These are phyloP conservation scores for Prunus persica DNA, from an alignment of 306 rosid species.

Conservation along the genomic window DNA sequence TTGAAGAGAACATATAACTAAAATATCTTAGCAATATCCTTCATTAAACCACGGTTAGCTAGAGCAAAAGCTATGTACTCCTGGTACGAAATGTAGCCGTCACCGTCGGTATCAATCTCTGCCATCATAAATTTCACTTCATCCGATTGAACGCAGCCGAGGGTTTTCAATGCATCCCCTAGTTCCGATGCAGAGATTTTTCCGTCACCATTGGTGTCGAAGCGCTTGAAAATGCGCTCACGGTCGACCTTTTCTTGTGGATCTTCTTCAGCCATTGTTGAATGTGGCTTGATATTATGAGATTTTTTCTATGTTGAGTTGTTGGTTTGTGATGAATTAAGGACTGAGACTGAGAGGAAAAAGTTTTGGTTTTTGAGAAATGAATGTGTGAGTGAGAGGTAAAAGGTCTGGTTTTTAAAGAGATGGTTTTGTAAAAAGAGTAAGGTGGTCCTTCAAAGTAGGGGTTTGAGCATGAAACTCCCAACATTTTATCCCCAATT, in stretches of 20 bases:
- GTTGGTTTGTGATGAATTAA: neutral
- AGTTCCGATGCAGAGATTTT: constrained; percentile 66
- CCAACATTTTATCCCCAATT: constrained; percentile 19
- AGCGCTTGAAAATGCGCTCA: constrained; percentile 63
- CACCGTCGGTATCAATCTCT: constrained; percentile 65
- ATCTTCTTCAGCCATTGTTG: constrained; percentile 35
- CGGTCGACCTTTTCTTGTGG: constrained; percentile 45
- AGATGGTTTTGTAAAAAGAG: neutral
- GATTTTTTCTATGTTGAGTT: neutral
- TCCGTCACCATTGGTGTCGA: constrained; percentile 67
- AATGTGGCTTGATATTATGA: neutral
- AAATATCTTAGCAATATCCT: constrained; percentile 72
- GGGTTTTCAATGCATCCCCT: constrained; percentile 58
- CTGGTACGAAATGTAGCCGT: constrained; percentile 61
- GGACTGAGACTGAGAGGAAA: neutral
- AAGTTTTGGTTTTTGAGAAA: constrained; percentile 13
- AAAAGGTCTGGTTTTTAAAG: constrained; percentile 28
- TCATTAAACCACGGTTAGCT: constrained; percentile 62
- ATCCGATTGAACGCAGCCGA: constrained; percentile 52
- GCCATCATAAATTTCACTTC: constrained; percentile 73
- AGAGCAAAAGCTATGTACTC: constrained; percentile 58
- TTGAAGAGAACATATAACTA: neutral
- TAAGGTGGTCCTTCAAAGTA: constrained; percentile 44
- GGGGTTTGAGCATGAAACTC: constrained; percentile 15
- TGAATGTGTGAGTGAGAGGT: constrained; percentile 13